Evolutionary conservation across 106 monocot species (phyloP), one percentile per base, ranked within the genome.

Genomic region (Alisma plantagoaquatica): DNA sequence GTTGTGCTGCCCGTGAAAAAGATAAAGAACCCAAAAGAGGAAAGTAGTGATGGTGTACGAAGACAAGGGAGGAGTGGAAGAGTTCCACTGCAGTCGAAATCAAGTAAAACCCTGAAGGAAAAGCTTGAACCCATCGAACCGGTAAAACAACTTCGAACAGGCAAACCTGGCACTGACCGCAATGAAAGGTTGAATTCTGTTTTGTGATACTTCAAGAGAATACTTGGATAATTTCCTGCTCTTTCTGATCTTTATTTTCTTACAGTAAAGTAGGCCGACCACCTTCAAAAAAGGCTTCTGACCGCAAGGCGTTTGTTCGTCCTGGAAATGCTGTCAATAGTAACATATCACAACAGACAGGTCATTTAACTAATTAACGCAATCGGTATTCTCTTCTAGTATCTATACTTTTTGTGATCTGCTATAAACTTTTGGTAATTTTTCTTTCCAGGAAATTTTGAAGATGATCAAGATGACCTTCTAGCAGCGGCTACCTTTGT

Each of bases 401-500:
- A 38, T 38, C 10, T 31, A 20, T 38, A 41, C 14, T 43, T 11
- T 24, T 17, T 29, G 10, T 46, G 25, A 32, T 51, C n/a, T 32
- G 0, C 56, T 53, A 52, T 53, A 5, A 1, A 24, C 6, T 38
- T 38, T 38, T 38, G 14, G 35, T 14, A 24, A 20, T 26, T 27
- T 42, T 22, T 31, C 43, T 60, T 68, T 67, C 11, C 51, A 96
- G 96, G 64, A 46, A 84, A 85, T 72, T 57, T 46, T 52, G 73
- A 85, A 31, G 84, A 81, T 81, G 94, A 94, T 64, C 63, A 52
- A 3, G 81, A 81, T 55, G 96, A 96, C 60, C 66, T 96, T 21
- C 25, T 84, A 60, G 67, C 73, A 47, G 84, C 78, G 52, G 81
- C 71, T 25, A 71, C 59, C 60, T 67, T 68, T 78, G 81, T 77